A percentile compares a stretch with the other conserved stretches of the same genome.
Evolutionary conservation across 345 rosid genomes (phyloP).

Genomic region (Salix udensis): DNA sequence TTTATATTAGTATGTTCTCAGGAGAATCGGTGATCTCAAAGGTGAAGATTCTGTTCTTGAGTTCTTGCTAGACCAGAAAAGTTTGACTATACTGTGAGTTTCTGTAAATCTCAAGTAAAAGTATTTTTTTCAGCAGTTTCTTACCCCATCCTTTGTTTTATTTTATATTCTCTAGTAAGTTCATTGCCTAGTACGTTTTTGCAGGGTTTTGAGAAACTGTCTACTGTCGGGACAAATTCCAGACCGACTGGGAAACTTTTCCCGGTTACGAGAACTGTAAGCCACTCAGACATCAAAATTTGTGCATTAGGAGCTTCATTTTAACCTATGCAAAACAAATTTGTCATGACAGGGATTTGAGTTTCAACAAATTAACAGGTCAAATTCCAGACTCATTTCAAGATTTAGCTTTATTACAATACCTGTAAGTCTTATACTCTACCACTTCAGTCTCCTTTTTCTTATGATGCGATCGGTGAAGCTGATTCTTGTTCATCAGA

Average conservation of each 20-base stretch:
- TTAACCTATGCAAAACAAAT: not conserved
- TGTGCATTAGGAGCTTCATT: not conserved
- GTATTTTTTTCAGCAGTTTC: not conserved
- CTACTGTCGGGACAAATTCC: slow-evolving; percentile 46
- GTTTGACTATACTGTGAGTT: slow-evolving; percentile 45
- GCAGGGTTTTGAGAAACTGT: slow-evolving; percentile 51
- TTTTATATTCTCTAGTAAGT: not conserved
- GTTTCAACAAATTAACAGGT: slow-evolving; percentile 57
- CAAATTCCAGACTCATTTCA: slow-evolving; percentile 42
- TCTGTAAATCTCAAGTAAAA: not conserved
- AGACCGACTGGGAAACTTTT: slow-evolving; percentile 32
- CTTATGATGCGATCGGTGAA: not conserved
- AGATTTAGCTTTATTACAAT: slow-evolving; percentile 26
- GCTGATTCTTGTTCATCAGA: not conserved
- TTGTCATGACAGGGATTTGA: slow-evolving; percentile 42
- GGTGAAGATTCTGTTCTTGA: slow-evolving; percentile 50
- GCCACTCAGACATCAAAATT: slow-evolving; percentile 11
- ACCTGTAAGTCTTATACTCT: slow-evolving; percentile 33
- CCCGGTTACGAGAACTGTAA: slow-evolving; percentile 37
- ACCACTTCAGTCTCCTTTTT: not conserved
- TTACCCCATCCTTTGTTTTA: not conserved
- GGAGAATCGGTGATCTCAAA: slow-evolving; percentile 52
- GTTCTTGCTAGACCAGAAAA: slow-evolving; percentile 39
- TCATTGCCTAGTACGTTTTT: slow-evolving; percentile 1
- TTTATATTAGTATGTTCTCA: slow-evolving; percentile 10